Conservation (phyloP, 192 early-diverging fungal species). For the Coemansia sp. region DNA sequence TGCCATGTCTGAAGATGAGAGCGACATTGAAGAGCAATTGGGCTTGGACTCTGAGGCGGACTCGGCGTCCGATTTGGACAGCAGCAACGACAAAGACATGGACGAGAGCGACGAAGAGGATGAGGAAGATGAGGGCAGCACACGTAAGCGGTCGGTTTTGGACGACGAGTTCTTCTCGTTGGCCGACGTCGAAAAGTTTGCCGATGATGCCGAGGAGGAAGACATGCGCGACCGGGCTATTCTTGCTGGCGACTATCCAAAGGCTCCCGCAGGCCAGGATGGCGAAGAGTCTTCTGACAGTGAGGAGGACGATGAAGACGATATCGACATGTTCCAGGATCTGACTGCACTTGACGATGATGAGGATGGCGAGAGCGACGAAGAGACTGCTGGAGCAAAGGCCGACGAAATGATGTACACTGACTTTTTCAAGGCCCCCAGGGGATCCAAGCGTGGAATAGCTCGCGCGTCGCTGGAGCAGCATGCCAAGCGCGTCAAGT, state of each 20-base stretch:
- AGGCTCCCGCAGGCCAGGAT: conserved; percentile 57
- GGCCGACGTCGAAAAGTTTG: conserved; percentile 87
- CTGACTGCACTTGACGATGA: conserved; percentile 62
- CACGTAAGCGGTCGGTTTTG: conserved; percentile 62
- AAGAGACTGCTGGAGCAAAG: conserved; percentile 61
- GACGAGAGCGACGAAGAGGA: conserved; percentile 53
- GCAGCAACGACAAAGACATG: conserved; percentile 37
- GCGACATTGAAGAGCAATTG: conserved; percentile 45
- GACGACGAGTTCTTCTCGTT: conserved; percentile 96
- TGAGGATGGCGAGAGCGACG: conserved; percentile 65
- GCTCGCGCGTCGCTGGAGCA: conserved; percentile 45
- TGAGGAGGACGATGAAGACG: conserved; percentile 60
- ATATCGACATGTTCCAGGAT: conserved; percentile 62
- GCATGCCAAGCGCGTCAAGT: conserved; percentile 53
- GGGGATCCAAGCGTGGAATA: conserved; percentile 52
- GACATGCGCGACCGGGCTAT: conserved; percentile 59
- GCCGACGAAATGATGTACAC: conserved; percentile 75
- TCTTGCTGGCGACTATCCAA: conserved; percentile 52
- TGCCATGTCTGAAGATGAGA: conserved; percentile 19
- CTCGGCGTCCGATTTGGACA: conserved; percentile 39
- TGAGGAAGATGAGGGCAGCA: conserved; percentile 31
- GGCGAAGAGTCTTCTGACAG: conserved; percentile 59
- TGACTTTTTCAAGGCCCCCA: conserved; percentile 83
- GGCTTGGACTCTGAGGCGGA: conserved; percentile 43
- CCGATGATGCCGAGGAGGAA: conserved; percentile 68